Percentiles rank a stretch among this genome's conserved stretches.
Evolutionary conservation across 2,329 filamentous ascomycete species (phyloP).

Genomic region (Aspergillus ochraceus): DNA sequence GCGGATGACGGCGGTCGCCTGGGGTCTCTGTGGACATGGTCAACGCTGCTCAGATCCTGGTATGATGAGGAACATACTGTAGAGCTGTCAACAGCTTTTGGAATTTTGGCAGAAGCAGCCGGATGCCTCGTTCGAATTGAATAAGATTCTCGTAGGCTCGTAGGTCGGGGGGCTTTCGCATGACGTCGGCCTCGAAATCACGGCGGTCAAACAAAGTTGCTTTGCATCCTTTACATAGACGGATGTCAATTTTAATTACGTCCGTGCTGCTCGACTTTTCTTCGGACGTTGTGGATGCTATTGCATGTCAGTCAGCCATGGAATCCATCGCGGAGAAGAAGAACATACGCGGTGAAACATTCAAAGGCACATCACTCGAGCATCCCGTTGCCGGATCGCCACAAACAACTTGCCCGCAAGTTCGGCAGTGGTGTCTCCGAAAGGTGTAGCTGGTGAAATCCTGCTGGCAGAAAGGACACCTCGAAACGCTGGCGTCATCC

Average conservation of each 20-base stretch:
- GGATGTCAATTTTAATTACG: slow-evolving; percentile 72
- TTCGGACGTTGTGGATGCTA: slow-evolving; percentile 38
- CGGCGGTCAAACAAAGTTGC: slow-evolving; percentile 68
- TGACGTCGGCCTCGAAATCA: slow-evolving; percentile 73
- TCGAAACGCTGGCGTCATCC: slow-evolving; percentile 75
- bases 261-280: slow-evolving; percentile 46
- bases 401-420: slow-evolving; percentile 91
- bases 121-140: slow-evolving; percentile 86
- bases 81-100: slow-evolving; percentile 73
- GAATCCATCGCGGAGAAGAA: neutral
- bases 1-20: slow-evolving; percentile 63
- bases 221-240: slow-evolving; percentile 90
- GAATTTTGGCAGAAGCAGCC: slow-evolving; percentile 77
- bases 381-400: slow-evolving; percentile 82
- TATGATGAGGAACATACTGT: slow-evolving; percentile 51
- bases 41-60: slow-evolving; percentile 1
- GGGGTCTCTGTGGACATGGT: slow-evolving; percentile 51
- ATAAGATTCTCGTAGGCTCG: slow-evolving; percentile 78
- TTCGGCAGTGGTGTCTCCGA: slow-evolving; percentile 87
- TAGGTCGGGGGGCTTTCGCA: slow-evolving; percentile 70
- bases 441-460: slow-evolving; percentile 94
- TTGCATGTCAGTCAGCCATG: slow-evolving; percentile 25
- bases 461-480: slow-evolving; percentile 93
- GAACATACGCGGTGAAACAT: slow-evolving; percentile 65
- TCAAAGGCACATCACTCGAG: slow-evolving; percentile 79